Evolutionary conservation across 2,329 filamentous ascomycete species (phyloP).

Genomic region (Myriangium duriaei): DNA sequence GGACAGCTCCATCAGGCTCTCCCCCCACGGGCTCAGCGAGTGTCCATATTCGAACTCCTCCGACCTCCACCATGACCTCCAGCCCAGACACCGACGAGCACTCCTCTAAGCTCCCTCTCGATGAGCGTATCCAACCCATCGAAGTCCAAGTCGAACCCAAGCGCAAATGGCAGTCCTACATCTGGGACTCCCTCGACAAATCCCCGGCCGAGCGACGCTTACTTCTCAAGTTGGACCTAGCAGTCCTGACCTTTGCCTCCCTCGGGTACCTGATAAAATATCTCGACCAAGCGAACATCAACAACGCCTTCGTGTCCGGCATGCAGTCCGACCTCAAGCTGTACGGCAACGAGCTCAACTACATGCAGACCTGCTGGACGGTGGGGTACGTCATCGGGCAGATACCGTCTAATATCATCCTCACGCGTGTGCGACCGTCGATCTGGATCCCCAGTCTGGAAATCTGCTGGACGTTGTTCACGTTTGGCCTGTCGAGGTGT

Average conservation of each 20-base stretch:
- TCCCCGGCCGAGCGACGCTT: constrained; percentile 36
- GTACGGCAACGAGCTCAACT: constrained; percentile 43
- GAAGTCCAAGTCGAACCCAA: too few species aligned
- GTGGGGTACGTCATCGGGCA: constrained; percentile 47
- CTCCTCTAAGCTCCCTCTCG: neutral
- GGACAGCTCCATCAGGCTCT: too few species aligned
- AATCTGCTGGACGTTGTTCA: constrained; percentile 38
- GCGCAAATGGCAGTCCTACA: constrained; percentile 35
- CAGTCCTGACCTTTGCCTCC: constrained; percentile 36
- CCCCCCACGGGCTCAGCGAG: too few species aligned
- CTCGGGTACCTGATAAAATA: constrained; percentile 40
- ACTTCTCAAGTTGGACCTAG: constrained; percentile 38
- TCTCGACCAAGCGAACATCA: constrained; percentile 20
- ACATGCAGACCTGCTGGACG: constrained; percentile 45
- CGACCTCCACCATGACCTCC: neutral
- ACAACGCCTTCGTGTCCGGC: constrained; percentile 36
- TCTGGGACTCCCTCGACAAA: constrained; percentile 44
- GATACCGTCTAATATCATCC: constrained; percentile 39
- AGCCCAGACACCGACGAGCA: neutral
- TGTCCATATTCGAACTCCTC: too few species aligned
- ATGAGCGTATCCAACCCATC: too few species aligned
- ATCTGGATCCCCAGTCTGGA: constrained; percentile 39
- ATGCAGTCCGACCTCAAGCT: constrained; percentile 43
- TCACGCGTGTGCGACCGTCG: constrained; percentile 36
- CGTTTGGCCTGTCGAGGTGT: constrained; percentile 30